Conservation (phyloP, 179 eudicot species). For the Gypsophila paniculata region DNA sequence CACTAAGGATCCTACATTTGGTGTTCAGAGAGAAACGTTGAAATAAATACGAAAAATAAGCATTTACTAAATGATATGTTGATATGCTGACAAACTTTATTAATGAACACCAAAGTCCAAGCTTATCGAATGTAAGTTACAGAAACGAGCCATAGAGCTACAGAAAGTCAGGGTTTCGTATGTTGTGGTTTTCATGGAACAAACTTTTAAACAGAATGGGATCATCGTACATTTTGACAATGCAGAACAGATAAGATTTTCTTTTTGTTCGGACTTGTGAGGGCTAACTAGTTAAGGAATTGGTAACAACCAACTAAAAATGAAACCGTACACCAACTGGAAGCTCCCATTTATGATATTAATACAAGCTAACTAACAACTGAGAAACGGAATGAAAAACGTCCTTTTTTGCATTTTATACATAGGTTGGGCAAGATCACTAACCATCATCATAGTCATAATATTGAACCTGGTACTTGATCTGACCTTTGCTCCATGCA, state of each 20-base stretch:
- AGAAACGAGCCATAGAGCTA: not conserved
- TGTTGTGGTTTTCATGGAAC: not conserved
- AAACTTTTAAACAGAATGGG: not conserved
- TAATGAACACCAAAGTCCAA: not conserved
- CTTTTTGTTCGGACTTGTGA: too few species aligned
- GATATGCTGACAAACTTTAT: not conserved
- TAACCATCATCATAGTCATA: constrained; percentile 63
- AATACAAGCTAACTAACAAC: not conserved
- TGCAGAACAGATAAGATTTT: not conserved
- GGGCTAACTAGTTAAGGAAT: too few species aligned
- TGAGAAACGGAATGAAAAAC: not conserved
- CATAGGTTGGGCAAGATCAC: constrained; percentile 25
- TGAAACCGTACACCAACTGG: not conserved
- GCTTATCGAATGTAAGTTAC: not conserved
- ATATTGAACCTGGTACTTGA: constrained; percentile 39
- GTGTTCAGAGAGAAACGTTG: not conserved
- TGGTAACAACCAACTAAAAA: not conserved
- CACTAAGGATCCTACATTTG: not conserved
- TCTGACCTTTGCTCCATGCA: constrained; percentile 20
- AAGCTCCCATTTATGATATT: not conserved
- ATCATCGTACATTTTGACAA: not conserved
- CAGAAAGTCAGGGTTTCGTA: not conserved
- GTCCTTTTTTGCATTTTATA: not conserved
- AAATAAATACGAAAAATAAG: not conserved
- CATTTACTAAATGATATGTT: not conserved